Base-by-base conservation (phyloP, 2,329 filamentous ascomycete genomes). In the Mycosphaerella arachidis region DNA sequence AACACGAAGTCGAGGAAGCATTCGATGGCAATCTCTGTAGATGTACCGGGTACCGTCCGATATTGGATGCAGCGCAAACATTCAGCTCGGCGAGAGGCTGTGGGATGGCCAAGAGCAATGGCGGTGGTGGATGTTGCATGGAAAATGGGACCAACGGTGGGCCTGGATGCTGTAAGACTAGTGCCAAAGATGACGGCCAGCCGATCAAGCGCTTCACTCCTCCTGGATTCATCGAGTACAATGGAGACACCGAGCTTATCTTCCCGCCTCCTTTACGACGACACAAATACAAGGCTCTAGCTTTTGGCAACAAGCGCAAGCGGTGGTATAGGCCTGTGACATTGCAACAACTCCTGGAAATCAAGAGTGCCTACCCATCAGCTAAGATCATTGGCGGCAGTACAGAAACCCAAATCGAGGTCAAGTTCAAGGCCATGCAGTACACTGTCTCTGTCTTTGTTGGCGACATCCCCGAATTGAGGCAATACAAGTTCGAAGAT, bases 1-100 rank as follows among this genome's bases (percentile, higher is more conserved):
- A 93, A 70, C 85, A 91, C 67, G 90, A 95, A 31, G 83, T 97
- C 35, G 94, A 99, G 75, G 94, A 97, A 77, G 92, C 93, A 0
- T 97, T 97, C 70, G 94, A 99, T 74, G 94, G 94, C 0, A 99
- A 99, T 66, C 78, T 97, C 30, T 99, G 94, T 72, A 85, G 94
- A 56, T 99, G 94, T 75, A 99, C 94, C 0, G 94, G 94, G 5
- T 99, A 99, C 72, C 82, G 92, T 55, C 91, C 94, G 0, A 97
- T 99, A 58, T 79, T 97, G 2, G 93, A 97, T 73, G 93, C 93
- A 6, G 94, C 94, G 2, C 91, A 95, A 69, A 94, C 90, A 1
- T 97, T 97, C 74, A 90, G 85, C 35, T 62, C 79, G 30, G 79
- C 82, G 31, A 79, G 77, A 31, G 76, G 75, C 9, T 87, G 85